These are phyloP conservation scores for Acanthamoeba rhysodes DNA, from an alignment of 208 protist species.

Conservation along the genomic window DNA sequence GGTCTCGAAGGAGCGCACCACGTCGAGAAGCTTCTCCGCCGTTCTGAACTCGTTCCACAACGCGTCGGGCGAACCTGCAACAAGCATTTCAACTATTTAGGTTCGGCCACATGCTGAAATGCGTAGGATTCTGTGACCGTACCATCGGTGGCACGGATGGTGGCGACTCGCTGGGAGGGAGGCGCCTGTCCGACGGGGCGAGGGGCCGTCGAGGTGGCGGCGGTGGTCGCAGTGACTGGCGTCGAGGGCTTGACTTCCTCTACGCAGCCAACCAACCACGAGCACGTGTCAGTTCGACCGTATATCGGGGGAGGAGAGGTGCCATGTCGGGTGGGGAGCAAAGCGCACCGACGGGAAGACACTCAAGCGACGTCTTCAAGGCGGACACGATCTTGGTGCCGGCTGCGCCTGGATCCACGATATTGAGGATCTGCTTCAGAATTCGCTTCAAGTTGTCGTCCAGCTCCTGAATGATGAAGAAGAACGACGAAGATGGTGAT, in stretches of 20 bases:
- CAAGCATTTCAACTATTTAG: no score
- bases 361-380: neutral
- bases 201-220: no score
- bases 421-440: slow-evolving; percentile 12
- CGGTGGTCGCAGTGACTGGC: neutral
- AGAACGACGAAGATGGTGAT: no score
- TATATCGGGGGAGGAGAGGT: no score
- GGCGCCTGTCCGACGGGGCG: neutral
- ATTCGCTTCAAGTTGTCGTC: slow-evolving; percentile 7
- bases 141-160: slow-evolving; percentile 1
- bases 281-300: no score
- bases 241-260: neutral
- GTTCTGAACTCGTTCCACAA: slow-evolving; percentile 46
- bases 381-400: neutral
- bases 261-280: neutral
- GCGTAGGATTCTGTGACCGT: neutral
- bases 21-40: slow-evolving; percentile 36
- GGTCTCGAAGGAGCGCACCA: slow-evolving; percentile 22
- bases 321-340: no score
- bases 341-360: neutral
- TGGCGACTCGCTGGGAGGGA: neutral
- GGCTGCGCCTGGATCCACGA: neutral
- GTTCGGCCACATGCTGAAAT: no score
- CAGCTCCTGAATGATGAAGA: no score
- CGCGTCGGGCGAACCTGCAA: slow-evolving; percentile 35